phyloP scores from a whole-genome alignment of 495 filamentous ascomycete species.

The Hyaloscypha hepaticicola region DNA sequence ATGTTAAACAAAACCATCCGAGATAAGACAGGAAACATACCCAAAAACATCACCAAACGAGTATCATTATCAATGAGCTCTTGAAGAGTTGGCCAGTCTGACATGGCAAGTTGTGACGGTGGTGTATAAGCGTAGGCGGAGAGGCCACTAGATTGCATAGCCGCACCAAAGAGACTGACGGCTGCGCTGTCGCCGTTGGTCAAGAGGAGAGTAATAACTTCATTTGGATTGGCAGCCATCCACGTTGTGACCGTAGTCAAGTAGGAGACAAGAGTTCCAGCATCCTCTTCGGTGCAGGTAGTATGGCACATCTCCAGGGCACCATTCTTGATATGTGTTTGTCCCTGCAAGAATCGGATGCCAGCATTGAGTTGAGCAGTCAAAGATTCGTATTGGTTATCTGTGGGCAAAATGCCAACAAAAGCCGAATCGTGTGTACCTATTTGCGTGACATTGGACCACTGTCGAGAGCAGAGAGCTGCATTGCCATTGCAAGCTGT shows the following conservation, averaged over 20 bases:
- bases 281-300: constrained; percentile 74
- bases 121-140: constrained; percentile 70
- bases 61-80: constrained; percentile 68
- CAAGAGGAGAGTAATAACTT: constrained; percentile 85
- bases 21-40: constrained; percentile 17
- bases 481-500: constrained; percentile 72
- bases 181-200: constrained; percentile 74
- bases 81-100: constrained; percentile 82
- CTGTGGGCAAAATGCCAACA: constrained; percentile 58
- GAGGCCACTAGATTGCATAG: constrained; percentile 68
- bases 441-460: constrained; percentile 87
- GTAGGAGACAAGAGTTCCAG: constrained; percentile 65
- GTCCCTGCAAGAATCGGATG: constrained; percentile 86
- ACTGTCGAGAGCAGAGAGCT: constrained; percentile 79
- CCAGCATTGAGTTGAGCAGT: constrained; percentile 80
- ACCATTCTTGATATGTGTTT: constrained; percentile 66
- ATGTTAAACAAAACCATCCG: background rate
- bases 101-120: constrained; percentile 61
- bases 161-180: constrained; percentile 56
- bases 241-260: constrained; percentile 15
- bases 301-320: constrained; percentile 56
- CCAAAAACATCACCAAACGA: constrained; percentile 51
- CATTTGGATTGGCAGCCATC: constrained; percentile 64
- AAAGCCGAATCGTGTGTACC: constrained; percentile 68
- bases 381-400: constrained; percentile 75